Evolutionary conservation across 495 filamentous ascomycete species (phyloP).

Genomic region (Aspergillus haitiensis): DNA sequence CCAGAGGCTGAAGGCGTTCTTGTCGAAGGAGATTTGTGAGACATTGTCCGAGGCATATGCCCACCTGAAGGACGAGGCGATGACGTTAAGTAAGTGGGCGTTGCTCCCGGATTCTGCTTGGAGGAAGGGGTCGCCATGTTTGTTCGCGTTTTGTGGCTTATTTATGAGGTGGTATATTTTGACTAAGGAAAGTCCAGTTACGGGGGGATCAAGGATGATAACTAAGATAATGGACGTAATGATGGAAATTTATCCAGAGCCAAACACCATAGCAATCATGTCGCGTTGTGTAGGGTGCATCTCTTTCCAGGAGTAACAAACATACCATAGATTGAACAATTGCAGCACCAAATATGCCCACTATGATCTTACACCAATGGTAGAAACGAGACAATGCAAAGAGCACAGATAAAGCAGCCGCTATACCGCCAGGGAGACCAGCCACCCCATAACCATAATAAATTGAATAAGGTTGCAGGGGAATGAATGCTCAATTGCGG

Average conservation of each 20-base stretch:
- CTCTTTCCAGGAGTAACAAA: background rate
- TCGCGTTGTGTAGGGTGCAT: background rate
- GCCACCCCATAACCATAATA: background rate
- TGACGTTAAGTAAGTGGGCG: constrained; percentile 48
- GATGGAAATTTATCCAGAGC: background rate
- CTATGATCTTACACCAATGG: background rate
- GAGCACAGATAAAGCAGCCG: background rate
- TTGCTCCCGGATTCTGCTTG: constrained; percentile 44
- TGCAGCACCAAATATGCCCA: background rate
- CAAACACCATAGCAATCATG: background rate
- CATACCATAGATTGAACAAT: background rate
- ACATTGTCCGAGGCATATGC: constrained; percentile 41
- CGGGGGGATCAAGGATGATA: background rate
- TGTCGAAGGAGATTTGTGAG: constrained; percentile 48
- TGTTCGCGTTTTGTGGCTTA: background rate
- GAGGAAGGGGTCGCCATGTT: constrained; percentile 50
- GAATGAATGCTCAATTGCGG: background rate
- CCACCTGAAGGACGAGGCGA: constrained; percentile 45
- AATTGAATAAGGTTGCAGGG: background rate
- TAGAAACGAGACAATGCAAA: background rate
- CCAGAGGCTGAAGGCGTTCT: constrained; percentile 46
- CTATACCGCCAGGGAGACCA: background rate
- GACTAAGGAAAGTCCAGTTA: background rate
- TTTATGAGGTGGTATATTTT: background rate
- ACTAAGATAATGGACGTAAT: constrained; percentile 14